Evolutionary conservation across 2,329 filamentous ascomycete genomes (phyloP).

Genomic region (Trichoderma asperellum): DNA sequence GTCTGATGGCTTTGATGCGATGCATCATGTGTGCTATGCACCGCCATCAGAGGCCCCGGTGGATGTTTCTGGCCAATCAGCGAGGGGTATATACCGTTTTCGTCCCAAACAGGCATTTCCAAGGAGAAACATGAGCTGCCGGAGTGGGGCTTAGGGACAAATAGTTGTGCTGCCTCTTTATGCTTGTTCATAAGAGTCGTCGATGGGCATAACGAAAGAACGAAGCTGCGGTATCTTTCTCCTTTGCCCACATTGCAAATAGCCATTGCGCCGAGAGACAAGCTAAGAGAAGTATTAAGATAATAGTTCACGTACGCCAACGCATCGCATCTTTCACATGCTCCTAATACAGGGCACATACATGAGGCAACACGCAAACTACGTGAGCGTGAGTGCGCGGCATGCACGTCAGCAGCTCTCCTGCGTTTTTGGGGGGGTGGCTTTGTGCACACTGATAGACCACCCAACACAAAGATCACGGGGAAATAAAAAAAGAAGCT

Average conservation of each 20-base stretch:
- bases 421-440: background rate
- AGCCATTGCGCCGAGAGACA: background rate
- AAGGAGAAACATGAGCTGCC: constrained; percentile 7
- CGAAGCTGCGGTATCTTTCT: background rate
- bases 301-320: background rate
- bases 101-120: constrained; percentile 24
- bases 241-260: background rate
- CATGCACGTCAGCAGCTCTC: constrained; percentile 20
- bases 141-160: background rate
- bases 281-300: background rate
- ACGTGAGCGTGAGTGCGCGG: background rate
- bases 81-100: background rate
- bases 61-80: constrained; percentile 16
- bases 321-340: background rate
- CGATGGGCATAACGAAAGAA: background rate
- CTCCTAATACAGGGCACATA: background rate
- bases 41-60: background rate
- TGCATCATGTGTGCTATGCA: constrained; percentile 16
- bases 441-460: background rate
- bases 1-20: background rate
- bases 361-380: background rate
- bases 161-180: background rate
- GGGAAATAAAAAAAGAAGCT: background rate
- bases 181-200: background rate
- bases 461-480: background rate